Percentiles rank a stretch among this genome's conserved stretches.
These are phyloP conservation scores for Eragrostis curvula DNA, from an alignment of 176 grass and related monocot genomes.

Conservation along the genomic window DNA sequence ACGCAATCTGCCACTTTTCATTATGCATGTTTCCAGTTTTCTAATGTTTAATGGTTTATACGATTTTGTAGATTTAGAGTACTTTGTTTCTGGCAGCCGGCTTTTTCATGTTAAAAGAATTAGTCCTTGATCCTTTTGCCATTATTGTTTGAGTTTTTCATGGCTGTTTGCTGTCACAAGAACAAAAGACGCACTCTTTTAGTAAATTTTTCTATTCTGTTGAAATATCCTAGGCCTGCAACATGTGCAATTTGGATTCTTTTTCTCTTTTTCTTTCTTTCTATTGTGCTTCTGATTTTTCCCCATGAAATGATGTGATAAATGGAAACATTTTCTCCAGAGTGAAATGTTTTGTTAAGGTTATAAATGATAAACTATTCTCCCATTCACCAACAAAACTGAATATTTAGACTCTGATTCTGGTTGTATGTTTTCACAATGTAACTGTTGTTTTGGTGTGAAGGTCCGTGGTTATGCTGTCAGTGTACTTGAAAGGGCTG, in stretches of 20 bases:
- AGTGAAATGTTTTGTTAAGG: background rate
- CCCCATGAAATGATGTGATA: background rate
- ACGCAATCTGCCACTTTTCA: slow-evolving; percentile 33
- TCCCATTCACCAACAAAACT: background rate
- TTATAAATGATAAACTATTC: slow-evolving; percentile 26
- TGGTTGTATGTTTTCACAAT: background rate
- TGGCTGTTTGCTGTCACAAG: slow-evolving; percentile 4
- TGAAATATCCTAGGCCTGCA: background rate
- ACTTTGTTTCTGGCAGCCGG: background rate
- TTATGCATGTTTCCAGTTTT: slow-evolving; percentile 24
- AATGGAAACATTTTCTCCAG: background rate
- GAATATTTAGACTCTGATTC: background rate
- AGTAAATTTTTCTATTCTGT: slow-evolving; percentile 12
- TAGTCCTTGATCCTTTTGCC: background rate
- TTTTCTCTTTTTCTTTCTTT: background rate
- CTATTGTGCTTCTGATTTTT: background rate
- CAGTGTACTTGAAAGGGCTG: slow-evolving; percentile 87
- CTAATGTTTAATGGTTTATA: slow-evolving; percentile 7
- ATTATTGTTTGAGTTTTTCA: slow-evolving; percentile 7
- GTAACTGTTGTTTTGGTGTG: slow-evolving; percentile 26
- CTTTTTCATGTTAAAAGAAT: background rate
- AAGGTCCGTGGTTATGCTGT: slow-evolving; percentile 98
- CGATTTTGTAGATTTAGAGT: background rate
- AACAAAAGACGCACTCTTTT: slow-evolving; percentile 10
- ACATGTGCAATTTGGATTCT: background rate